Base-by-base conservation (phyloP, 177 flowering plant species). In the Tripterygium wilfordii region DNA sequence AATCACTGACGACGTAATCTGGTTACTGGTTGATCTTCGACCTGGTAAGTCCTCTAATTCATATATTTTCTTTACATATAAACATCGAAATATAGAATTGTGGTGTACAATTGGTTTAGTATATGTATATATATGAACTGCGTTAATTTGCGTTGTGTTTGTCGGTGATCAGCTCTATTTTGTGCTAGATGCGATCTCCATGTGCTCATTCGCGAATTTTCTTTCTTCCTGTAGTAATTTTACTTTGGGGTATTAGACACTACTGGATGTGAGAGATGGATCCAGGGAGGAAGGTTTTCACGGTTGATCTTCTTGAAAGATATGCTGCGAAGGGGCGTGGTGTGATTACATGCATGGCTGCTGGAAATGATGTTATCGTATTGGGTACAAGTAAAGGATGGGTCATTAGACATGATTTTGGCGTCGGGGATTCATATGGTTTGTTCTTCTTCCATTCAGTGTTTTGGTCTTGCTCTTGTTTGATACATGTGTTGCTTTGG, bases 321-420 rank as follows among this genome's bases (percentile, higher is more conserved):
- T 67, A 79, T 50, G 99, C 99, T 4, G 75, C 99, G 0, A 94
- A 87, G 54, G 95, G 95, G 3, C 83, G 68, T n/a, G 99, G 97
- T 30, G 76, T 68, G 3, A 78, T 89, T 35, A 89, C 97, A 0
- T 94, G 97, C 46, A 86, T 94, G 96, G 88, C 97, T 13, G 85
- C 96, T 56, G 99, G 99, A 5, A 94, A 94, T 42, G 96, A 94
- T 62, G 97, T 85, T 23, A 89, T 87, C 56, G 75, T 89, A 3
- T 35, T 87, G 40, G 99, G 99, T 45, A 89, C 97, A 7, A 87
- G 95, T 58, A 87, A 76, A 65, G 99, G 99, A 21, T 94, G 99
- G 97, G 58, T 89, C 35, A 86, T 89, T 35, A 68, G 99, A 24
- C 88, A 87, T 53, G 99, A 94, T 58, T 94, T 89, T 51, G 92